Base-by-base conservation (phyloP, 768 basidiomycete species). In the Suillus tomentosus region DNA sequence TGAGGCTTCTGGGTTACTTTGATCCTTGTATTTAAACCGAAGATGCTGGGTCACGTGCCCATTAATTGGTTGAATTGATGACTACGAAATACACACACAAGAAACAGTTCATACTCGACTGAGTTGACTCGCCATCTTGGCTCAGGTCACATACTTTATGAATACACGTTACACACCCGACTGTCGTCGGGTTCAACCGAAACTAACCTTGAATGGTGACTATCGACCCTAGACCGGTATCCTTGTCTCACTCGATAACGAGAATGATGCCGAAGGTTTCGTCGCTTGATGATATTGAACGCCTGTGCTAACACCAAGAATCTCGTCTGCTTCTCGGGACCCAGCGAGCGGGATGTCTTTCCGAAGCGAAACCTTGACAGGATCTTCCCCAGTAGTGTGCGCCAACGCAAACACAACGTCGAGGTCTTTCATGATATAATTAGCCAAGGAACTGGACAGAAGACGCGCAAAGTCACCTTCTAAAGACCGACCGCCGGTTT, bases 331-430 rank as follows among this genome's bases (percentile, higher is more conserved):
- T 60, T 78, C 77, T 10, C 69, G 73, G 0, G 77, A 72, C 11
- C 77, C 77, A 19, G 77, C 77, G 1, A 64, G 64, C 15, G 77
- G 77, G 3, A 78, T 56, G 22, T 76, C 72, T 53, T 76, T 75
- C 34, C 76, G 68, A 17, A 77, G 68, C 10, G 76, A 77, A 1
- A 78, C 76, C 47, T 62, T 59, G 15, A 78, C 77, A 9, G 77
- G 77, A 2, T 75, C 76, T 3, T 76, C 71, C 17, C 74, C 73
- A 59, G 76, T 74, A 42, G 67, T 71, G 65, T 77, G 68, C 2
- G 76, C 76, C 7, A 78, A 62, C 11, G 76, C 76, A 66, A 78
- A 77, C 11, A 78, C 66, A 47, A 78, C 74, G 59, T 78, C 76
- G 39, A 58, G 57, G 55, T 84, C 76, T 77, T 58, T 17, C 17